phyloP scores from a whole-genome alignment of 2,329 filamentous ascomycete species.

The Mycosphaerella sp. region DNA sequence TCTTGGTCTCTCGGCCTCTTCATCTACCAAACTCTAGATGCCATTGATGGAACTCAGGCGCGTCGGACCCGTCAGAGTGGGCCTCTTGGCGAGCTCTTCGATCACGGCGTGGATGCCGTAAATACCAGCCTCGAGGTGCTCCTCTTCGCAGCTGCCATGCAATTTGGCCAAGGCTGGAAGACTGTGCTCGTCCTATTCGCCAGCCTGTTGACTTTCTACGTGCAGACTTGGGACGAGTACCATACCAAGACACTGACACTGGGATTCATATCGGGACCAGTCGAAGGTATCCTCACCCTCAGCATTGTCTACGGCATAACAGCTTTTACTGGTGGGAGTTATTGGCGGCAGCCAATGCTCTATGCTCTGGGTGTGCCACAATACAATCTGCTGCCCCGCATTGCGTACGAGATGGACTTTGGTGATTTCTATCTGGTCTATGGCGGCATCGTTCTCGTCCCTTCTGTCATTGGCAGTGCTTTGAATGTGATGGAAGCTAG shows the following conservation, averaged over 20 bases:
- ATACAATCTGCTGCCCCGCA: constrained; percentile 57
- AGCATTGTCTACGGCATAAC: constrained; percentile 77
- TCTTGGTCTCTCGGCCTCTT: constrained; percentile 86
- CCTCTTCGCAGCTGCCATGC: constrained; percentile 86
- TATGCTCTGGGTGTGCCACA: constrained; percentile 62
- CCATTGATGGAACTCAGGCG: constrained; percentile 91
- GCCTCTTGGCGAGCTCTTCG: constrained; percentile 90
- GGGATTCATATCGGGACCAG: constrained; percentile 85
- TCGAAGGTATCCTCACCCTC: constrained; percentile 86
- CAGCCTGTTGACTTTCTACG: constrained; percentile 56
- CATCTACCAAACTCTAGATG: constrained; percentile 97
- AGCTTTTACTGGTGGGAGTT: constrained; percentile 75
- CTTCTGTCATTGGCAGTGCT: constrained; percentile 74
- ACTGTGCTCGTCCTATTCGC: constrained; percentile 79
- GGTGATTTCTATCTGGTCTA: constrained; percentile 91
- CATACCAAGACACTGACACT: constrained; percentile 94
- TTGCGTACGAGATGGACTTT: constrained; percentile 73
- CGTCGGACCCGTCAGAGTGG: constrained; percentile 87
- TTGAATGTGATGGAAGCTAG: constrained; percentile 79
- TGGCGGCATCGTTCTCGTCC: constrained; percentile 70
- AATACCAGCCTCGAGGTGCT: constrained; percentile 93
- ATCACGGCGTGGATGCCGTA: constrained; percentile 93
- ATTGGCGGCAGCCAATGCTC: constrained; percentile 85
- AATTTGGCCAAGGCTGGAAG: constrained; percentile 86
- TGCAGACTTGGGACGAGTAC: constrained; percentile 45